Evolutionary conservation across 1,284 basidiomycete species (phyloP).

Genomic region (Puccinia coronata): DNA sequence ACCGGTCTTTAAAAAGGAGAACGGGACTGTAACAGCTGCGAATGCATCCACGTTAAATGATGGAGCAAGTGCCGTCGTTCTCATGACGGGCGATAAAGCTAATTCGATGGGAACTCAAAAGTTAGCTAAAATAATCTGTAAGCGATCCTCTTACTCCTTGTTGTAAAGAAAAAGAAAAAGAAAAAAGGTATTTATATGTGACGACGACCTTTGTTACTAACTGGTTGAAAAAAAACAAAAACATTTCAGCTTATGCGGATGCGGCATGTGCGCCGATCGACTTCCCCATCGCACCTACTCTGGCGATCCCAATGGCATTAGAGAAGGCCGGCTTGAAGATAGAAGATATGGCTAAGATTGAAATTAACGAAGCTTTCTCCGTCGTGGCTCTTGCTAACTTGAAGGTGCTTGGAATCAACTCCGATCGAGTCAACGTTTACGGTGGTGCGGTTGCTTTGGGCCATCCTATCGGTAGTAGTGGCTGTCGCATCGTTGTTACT

Average conservation of each 20-base stretch:
- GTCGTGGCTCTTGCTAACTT: conserved; percentile 61
- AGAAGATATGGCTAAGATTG: conserved; percentile 86
- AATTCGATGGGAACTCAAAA: conserved; percentile 58
- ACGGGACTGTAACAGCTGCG: conserved; percentile 61
- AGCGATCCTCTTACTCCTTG: too few relatives aligned
- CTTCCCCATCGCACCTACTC: conserved; percentile 92
- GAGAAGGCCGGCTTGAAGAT: conserved; percentile 79
- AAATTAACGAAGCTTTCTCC: conserved; percentile 76
- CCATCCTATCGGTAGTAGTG: conserved; percentile 85
- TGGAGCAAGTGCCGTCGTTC: conserved; percentile 61
- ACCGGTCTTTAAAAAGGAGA: conserved; percentile 60
- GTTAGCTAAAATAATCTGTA: conserved; percentile 60
- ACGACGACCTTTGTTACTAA: background rate
- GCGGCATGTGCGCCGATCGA: conserved; percentile 94
- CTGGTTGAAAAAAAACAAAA: conserved; percentile 59
- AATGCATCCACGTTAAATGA: conserved; percentile 62
- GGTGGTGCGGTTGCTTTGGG: conserved; percentile 90
- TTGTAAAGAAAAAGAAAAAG: too few relatives aligned
- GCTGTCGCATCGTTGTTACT: conserved; percentile 90
- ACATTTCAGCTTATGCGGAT: conserved; percentile 81
- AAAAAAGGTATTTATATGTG: too few relatives aligned
- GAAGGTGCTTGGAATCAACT: conserved; percentile 63
- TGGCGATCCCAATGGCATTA: conserved; percentile 85
- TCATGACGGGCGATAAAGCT: conserved; percentile 59
- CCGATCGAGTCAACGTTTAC: conserved; percentile 80